Evolutionary conservation across 2,329 filamentous ascomycete genomes (phyloP).

Genomic region (Salinomyces thailandicus): DNA sequence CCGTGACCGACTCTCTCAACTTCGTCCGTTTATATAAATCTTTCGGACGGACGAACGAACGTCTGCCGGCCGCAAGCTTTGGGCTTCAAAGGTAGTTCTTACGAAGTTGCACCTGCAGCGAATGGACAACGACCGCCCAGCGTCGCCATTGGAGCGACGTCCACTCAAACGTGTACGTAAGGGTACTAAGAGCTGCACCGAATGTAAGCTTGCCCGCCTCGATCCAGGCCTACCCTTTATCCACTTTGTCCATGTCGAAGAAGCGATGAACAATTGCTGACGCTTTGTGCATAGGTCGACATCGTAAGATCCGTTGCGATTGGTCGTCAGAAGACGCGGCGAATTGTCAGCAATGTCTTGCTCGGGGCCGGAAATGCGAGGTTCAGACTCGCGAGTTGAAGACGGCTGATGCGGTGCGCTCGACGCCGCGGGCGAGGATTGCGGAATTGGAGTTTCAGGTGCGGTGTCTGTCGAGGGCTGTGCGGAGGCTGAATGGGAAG

Average conservation of each 20-base stretch:
- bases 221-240: neutral
- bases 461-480: neutral
- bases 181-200: neutral
- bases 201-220: neutral
- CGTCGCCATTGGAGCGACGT: too few relatives aligned
- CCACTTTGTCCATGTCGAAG: too few relatives aligned
- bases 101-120: neutral
- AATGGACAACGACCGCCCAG: too few relatives aligned
- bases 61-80: neutral
- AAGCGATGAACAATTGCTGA: too few relatives aligned
- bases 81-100: neutral
- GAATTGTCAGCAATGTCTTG: conserved; percentile 1
- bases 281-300: conserved; percentile 2
- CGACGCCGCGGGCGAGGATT: conserved; percentile 2
- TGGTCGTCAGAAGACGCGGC: conserved; percentile 1
- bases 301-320: conserved; percentile 3
- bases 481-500: neutral
- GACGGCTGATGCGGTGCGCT: conserved; percentile 1
- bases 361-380: conserved; percentile 1
- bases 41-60: neutral
- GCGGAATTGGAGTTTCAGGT: neutral
- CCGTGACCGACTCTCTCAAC: too few relatives aligned
- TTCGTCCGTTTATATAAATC: too few relatives aligned
- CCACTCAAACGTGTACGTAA: neutral
- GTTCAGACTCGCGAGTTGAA: neutral